Base-by-base conservation (phyloP, 805 yeast species). In the Wickerhamomyces kurtzmanii region DNA sequence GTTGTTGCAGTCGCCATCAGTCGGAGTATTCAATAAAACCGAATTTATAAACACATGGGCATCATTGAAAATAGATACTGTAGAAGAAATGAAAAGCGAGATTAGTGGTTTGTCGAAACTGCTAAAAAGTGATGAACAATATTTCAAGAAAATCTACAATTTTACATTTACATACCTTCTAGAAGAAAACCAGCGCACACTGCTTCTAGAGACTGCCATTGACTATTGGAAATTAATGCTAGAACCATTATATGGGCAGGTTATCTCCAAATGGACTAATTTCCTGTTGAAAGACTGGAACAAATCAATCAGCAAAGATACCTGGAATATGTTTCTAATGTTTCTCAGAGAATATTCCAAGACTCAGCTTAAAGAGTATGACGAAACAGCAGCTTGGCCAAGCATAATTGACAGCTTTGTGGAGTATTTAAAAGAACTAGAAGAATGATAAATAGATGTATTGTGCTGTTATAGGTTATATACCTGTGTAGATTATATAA, bases 331-430 rank as follows among this genome's bases (percentile, higher is more conserved):
- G 96, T 57, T 81, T 31, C 65, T 65, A 30, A 72, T 75, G 31
- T 84, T 86, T 43, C 52, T 78, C 31, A 52, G 57, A 30, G 68
- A 69, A 34, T 63, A 63, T 33, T 52, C 70, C 1, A 36, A 48
- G 12, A 81, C 83, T 33, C 36, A 45, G 1, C 57, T 89, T 5
- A 53, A 54, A 11, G 55, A 52, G 3, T 87, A 86, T 51, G 87
- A 80, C 41, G 91, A 79, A 38, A 68, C 70, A 40, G 86, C 80
- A 15, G 82, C 96, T 1, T 89, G 97, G 97, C 98, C 97, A 5
- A 71, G 82, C 30, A 58, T 84, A 12, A 72, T 89, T 38, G 98
- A 89, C 49, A 84, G 75, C 33, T 89, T 71, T 46, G 80, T 84
- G 14, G 93, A 80, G 37, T 63, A 63, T 43, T 57, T 55, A 26